Conservation (phyloP, 768 basidiomycete genomes). For the Phaeolepiota aurea region DNA sequence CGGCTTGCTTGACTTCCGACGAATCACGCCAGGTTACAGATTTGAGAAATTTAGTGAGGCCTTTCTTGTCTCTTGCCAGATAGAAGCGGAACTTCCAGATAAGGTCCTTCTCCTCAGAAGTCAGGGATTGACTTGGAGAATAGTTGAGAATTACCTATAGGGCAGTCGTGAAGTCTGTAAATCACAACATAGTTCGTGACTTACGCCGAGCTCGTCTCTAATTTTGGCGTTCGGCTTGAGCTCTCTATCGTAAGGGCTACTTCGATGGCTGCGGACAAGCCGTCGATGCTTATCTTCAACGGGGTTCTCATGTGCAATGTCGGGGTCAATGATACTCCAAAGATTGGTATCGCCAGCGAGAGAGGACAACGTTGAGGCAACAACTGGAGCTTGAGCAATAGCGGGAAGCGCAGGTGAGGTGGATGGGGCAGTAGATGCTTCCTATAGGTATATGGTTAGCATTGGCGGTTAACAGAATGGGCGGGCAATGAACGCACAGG, state of each 20-base stretch:
- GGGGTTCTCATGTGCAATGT: conserved; percentile 86
- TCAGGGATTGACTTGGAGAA: conserved; percentile 80
- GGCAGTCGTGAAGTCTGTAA: background rate
- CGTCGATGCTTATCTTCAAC: conserved; percentile 96
- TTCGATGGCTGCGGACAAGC: conserved; percentile 88
- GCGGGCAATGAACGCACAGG: conserved; percentile 46
- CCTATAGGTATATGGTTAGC: conserved; percentile 9
- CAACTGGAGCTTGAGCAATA: conserved; percentile 32
- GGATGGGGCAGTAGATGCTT: conserved; percentile 20
- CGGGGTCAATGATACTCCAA: conserved; percentile 89
- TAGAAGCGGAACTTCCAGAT: conserved; percentile 99
- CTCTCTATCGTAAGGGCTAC: conserved; percentile 91
- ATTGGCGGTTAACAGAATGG: background rate
- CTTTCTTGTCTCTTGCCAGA: conserved; percentile 83
- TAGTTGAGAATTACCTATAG: conserved; percentile 81
- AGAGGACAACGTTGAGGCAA: conserved; percentile 36
- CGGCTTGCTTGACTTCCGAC: conserved; percentile 95
- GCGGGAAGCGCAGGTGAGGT: conserved; percentile 32
- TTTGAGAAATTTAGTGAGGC: conserved; percentile 95
- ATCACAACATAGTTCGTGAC: conserved; percentile 14
- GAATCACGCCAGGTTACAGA: conserved; percentile 97
- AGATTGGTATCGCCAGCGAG: conserved; percentile 62
- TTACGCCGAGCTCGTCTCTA: conserved; percentile 83
- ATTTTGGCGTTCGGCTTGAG: conserved; percentile 96
- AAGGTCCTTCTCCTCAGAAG: conserved; percentile 89